phyloP scores from a whole-genome alignment of 2,329 filamentous ascomycete genomes.

The Clarireedia sp. region DNA sequence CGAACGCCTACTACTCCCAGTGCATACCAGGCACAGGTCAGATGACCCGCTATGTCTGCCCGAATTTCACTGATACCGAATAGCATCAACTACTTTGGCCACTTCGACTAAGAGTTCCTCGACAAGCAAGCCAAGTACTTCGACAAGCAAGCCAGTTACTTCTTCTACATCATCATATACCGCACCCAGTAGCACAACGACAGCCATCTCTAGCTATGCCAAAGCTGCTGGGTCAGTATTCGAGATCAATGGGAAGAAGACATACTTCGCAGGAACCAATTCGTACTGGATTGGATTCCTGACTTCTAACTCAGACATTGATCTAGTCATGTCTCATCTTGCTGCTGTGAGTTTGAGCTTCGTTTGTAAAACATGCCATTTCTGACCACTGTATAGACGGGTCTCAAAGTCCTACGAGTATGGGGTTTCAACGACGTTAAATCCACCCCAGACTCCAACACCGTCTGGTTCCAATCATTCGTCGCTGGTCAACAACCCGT shows the following conservation, averaged over 20 bases:
- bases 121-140: conserved; percentile 6
- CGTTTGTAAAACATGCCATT: background rate
- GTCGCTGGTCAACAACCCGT: conserved; percentile 40
- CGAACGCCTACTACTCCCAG: conserved; percentile 4
- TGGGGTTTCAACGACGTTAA: conserved; percentile 57
- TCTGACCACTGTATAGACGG: conserved; percentile 29
- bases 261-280: conserved; percentile 47
- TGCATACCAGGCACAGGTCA: conserved; percentile 4
- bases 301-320: conserved; percentile 46
- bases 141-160: conserved; percentile 6
- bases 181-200: conserved; percentile 6
- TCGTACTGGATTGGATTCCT: conserved; percentile 48
- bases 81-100: background rate
- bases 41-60: too few species aligned
- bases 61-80: background rate
- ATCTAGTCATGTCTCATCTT: conserved; percentile 42
- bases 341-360: conserved; percentile 21
- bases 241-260: conserved; percentile 37
- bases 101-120: background rate
- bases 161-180: conserved; percentile 6
- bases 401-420: conserved; percentile 51
- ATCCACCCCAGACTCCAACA: conserved; percentile 31
- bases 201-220: conserved; percentile 16
- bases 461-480: conserved; percentile 37
- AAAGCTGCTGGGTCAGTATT: conserved; percentile 30